Conservation (phyloP, 805 yeast genomes). For the Pichia paraexigua region DNA sequence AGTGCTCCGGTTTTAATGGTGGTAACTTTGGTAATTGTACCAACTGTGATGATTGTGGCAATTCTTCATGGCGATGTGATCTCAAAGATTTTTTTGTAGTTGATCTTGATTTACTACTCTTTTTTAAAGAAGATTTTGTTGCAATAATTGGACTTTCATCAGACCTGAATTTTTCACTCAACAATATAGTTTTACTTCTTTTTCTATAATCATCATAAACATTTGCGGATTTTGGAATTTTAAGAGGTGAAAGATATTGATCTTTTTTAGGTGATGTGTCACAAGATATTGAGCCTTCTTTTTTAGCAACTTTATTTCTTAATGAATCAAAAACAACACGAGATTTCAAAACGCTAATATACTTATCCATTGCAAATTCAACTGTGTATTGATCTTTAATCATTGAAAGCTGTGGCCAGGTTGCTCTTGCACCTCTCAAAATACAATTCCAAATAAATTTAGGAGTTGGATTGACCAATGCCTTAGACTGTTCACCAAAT, state of each 20-base stretch:
- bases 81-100: background rate
- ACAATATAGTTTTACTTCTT: constrained; percentile 2
- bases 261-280: constrained; percentile 3
- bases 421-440: constrained; percentile 78
- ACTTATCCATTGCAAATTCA: constrained; percentile 78
- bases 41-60: background rate
- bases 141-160: constrained; percentile 27
- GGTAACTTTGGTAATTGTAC: background rate
- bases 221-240: background rate
- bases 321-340: constrained; percentile 37
- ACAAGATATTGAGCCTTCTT: background rate
- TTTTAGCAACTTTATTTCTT: background rate
- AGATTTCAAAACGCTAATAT: constrained; percentile 62
- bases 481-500: constrained; percentile 47
- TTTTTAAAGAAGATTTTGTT: background rate
- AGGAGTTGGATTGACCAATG: constrained; percentile 76
- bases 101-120: background rate
- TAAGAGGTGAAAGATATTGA: too few species aligned
- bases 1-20: constrained; percentile 5
- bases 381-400: constrained; percentile 85
- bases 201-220: background rate
- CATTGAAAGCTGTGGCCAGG: constrained; percentile 87
- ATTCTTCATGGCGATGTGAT: background rate
- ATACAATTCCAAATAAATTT: constrained; percentile 63
- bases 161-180: constrained; percentile 39